Percentiles rank a stretch among this genome's conserved stretches.
Evolutionary conservation across 805 yeast species (phyloP).

Genomic region (Cyberlindnera veronae): DNA sequence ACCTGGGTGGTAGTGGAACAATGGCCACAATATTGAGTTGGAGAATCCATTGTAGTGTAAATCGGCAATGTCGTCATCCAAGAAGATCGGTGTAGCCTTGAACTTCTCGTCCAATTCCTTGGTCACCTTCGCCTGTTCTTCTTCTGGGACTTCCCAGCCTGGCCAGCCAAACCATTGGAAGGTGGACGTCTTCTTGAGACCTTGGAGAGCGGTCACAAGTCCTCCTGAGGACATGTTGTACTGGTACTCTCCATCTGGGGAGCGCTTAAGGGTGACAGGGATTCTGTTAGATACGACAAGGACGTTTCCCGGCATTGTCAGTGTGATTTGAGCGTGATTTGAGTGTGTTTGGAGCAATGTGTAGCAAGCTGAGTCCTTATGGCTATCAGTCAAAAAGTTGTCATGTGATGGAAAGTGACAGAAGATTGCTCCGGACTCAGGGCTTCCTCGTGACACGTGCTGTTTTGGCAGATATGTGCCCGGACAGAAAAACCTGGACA

Average conservation of each 20-base stretch:
- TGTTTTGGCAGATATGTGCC: neutral
- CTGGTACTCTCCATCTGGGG: conserved; percentile 59
- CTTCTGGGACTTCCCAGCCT: conserved; percentile 78
- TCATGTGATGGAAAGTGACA: no score
- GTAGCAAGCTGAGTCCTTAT: no score
- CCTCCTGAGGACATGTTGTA: conserved; percentile 98
- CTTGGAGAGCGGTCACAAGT: conserved; percentile 91
- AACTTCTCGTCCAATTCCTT: conserved; percentile 70
- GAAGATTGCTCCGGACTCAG: no score
- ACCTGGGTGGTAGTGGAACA: conserved; percentile 98
- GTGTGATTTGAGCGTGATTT: neutral
- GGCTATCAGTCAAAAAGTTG: no score
- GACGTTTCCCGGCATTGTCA: conserved; percentile 44
- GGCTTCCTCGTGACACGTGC: conserved; percentile 1
- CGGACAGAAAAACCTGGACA: neutral
- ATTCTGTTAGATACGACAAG: conserved; percentile 91
- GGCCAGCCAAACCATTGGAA: conserved; percentile 99
- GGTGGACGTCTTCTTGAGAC: conserved; percentile 74
- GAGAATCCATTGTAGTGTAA: conserved; percentile 95
- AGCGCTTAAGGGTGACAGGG: conserved; percentile 85
- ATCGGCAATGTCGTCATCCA: conserved; percentile 88
- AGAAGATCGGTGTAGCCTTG: conserved; percentile 85
- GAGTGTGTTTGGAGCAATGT: neutral
- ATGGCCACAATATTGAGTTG: conserved; percentile 94
- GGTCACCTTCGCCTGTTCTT: conserved; percentile 66